Conservation (phyloP, 2,329 filamentous ascomycete genomes). For the Teratosphaeria zuluensis region DNA sequence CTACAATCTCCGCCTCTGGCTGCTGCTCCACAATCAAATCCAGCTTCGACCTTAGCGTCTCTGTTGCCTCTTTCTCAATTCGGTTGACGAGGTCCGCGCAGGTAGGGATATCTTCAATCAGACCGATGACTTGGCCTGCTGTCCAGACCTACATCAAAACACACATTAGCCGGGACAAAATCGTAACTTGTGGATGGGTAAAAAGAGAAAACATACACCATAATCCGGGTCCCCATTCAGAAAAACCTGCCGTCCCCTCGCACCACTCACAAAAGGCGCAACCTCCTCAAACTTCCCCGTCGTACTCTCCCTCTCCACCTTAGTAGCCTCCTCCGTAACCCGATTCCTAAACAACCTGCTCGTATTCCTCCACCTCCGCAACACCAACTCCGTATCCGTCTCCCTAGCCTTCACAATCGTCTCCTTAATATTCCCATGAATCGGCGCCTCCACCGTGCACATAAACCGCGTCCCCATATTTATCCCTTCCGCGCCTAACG, state of each 20-base stretch:
- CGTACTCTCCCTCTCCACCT: conserved; percentile 72
- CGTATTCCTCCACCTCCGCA: conserved; percentile 90
- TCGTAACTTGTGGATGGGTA: no score
- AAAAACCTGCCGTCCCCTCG: conserved; percentile 86
- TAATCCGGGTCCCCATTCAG: conserved; percentile 82
- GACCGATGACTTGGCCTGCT: conserved; percentile 78
- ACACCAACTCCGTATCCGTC: conserved; percentile 79
- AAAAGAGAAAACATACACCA: no score
- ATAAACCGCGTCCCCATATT: conserved; percentile 99
- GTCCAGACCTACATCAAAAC: conserved; percentile 70
- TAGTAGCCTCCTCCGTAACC: conserved; percentile 67
- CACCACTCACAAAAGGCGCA: conserved; percentile 76
- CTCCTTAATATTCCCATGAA: conserved; percentile 90
- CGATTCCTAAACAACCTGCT: conserved; percentile 83
- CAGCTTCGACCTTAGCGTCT: conserved; percentile 22
- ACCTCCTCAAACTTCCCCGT: conserved; percentile 86
- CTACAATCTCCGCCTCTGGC: conserved; percentile 21
- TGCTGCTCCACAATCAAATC: conserved; percentile 31
- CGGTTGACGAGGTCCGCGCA: conserved; percentile 36
- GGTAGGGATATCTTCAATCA: conserved; percentile 44
- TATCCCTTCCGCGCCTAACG: conserved; percentile 82
- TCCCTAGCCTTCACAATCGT: conserved; percentile 81
- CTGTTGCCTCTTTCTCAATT: conserved; percentile 31
- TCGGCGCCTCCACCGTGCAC: conserved; percentile 86
- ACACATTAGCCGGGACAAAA: neutral